phyloP scores from a whole-genome alignment of 164 flowering plant species.

The Nymphaea colorata region DNA sequence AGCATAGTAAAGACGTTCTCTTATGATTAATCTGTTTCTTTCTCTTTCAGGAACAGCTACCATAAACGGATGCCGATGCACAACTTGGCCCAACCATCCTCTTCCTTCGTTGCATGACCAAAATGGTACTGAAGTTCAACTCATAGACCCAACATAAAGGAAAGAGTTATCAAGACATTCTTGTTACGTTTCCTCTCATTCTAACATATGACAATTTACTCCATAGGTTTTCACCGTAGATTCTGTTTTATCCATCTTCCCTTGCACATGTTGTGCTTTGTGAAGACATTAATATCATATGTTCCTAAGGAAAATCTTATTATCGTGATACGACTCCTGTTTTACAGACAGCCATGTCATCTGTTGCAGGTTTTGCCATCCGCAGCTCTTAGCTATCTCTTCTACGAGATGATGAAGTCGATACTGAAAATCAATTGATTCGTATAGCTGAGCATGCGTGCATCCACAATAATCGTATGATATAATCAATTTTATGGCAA shows the following conservation, averaged over 20 bases:
- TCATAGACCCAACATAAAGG: too few species aligned
- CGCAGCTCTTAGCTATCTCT: constrained; percentile 6
- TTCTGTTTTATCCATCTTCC: too few species aligned
- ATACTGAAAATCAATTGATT: constrained; percentile 4
- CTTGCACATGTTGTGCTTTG: too few species aligned
- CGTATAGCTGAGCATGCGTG: too few species aligned
- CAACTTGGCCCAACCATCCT: constrained; percentile 56
- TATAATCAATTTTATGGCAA: too few species aligned
- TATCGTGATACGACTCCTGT: not conserved
- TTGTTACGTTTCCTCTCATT: too few species aligned
- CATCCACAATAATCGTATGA: too few species aligned
- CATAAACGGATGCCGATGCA: constrained; percentile 59
- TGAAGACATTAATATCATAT: too few species aligned
- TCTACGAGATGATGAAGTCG: constrained; percentile 10
- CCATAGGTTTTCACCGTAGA: too few species aligned
- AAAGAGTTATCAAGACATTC: too few species aligned
- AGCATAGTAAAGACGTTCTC: not conserved
- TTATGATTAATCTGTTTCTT: not conserved
- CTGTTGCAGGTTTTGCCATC: constrained; percentile 12
- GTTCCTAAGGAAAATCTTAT: not conserved
- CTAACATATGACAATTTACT: too few species aligned
- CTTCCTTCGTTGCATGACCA: constrained; percentile 83
- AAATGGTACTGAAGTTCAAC: constrained; percentile 27
- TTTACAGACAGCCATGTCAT: not conserved
- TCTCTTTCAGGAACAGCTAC: constrained; percentile 58